Evolutionary conservation across 1,284 basidiomycete species (phyloP), one percentile per base, ranked within the genome.

Genomic region (Ganoderma lingzhi): DNA sequence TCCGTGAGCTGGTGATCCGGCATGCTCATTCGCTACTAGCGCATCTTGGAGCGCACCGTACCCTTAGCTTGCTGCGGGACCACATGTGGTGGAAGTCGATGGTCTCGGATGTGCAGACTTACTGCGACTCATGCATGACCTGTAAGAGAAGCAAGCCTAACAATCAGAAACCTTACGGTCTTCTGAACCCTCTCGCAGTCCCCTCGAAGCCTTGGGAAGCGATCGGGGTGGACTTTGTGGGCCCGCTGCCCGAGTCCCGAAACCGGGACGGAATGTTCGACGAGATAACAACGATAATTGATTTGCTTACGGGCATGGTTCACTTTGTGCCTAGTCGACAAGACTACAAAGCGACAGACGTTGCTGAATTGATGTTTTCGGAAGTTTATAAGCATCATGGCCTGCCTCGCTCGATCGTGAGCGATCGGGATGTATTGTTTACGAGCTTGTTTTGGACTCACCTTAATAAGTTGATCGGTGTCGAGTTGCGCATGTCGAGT

Each of bases 381-480:
- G 45, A 76, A 6, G 74, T 85, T 0, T 81, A 83, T 44, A 80
- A 79, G 51, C 76, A 81, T 8, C 82, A 85, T 67, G 84, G 85
- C 0, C 37, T 85, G 3, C 84, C 81, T 0, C 71, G 73, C 9
- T 58, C 62, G 0, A 84, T 88, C 30, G 74, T 86, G 0, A 81
- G 79, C 35, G 81, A 87, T 68, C 74, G 83, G 3, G 84, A 86
- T 65, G 68, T 76, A 0, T 67, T 82, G n/a, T 87, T 86, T 69
- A 86, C 82, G 0, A 76, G 79, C 55, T 60, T 66, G 32, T 82
- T 86, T 70, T 87, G 85, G 85, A 76, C 73, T 17, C 64, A 78
- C 15, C 64, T 86, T 0, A 72, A 83, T 63, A 44, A 71, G 23
- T 70, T 83, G 1, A 71, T 83, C 0, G 78, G 81, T 0, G 75